Percentiles rank a stretch among this genome's conserved stretches.
Conservation (phyloP, 371 early-diverging fungal species). For the Mucor plumbeus region DNA sequence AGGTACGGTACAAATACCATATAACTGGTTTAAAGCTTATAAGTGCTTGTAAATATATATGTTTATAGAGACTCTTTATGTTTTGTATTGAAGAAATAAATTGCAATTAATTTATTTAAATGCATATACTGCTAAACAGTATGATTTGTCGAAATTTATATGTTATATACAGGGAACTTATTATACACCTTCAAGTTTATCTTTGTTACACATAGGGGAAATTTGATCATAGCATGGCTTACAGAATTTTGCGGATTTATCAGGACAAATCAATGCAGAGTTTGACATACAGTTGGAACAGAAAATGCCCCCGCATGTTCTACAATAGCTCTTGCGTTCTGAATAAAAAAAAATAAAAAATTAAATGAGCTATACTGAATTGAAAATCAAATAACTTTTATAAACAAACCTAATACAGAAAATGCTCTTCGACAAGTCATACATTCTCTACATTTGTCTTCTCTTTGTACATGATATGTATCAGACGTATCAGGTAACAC, state of each 20-base stretch:
- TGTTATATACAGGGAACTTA: too few relatives aligned
- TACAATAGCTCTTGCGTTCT: constrained; percentile 50
- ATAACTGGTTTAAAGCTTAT: too few relatives aligned
- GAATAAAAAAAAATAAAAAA: constrained; percentile 1
- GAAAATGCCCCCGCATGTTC: constrained; percentile 49
- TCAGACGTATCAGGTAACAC: constrained; percentile 73
- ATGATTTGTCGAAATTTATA: too few relatives aligned
- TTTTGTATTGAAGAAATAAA: too few relatives aligned
- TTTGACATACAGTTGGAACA: constrained; percentile 40
- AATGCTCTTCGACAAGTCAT: constrained; percentile 61
- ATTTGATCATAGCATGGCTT: constrained; percentile 28
- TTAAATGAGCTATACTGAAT: neutral
- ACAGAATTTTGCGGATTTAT: constrained; percentile 42
- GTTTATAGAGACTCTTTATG: too few relatives aligned
- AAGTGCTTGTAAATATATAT: too few relatives aligned
- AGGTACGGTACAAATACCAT: too few relatives aligned
- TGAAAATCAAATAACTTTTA: neutral
- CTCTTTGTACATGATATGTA: constrained; percentile 65
- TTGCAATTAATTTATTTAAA: too few relatives aligned
- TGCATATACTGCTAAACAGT: too few relatives aligned
- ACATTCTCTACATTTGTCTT: constrained; percentile 64
- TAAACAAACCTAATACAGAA: constrained; percentile 60
- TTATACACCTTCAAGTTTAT: too few relatives aligned
- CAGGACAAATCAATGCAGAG: constrained; percentile 30
- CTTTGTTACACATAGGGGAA: constrained; percentile 6